These are phyloP conservation scores for Aeschynomene evenia DNA, from an alignment of 306 rosid genomes.

Conservation along the genomic window DNA sequence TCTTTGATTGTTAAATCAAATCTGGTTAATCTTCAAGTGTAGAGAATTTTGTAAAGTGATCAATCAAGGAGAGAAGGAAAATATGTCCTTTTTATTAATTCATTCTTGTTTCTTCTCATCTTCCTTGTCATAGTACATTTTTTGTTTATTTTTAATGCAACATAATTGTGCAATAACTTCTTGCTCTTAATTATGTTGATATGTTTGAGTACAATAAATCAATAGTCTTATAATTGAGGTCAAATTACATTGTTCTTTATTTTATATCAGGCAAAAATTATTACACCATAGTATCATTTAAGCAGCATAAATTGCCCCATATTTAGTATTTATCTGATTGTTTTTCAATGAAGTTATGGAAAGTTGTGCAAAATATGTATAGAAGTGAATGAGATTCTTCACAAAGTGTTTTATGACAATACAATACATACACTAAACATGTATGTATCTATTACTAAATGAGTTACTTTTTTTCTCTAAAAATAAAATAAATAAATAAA, in stretches of 20 bases:
- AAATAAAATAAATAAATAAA: too few species aligned
- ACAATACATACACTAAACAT: too few species aligned
- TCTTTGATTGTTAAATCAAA: constrained; percentile 10
- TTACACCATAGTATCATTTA: too few species aligned
- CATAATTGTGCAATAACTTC: neutral
- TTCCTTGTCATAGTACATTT: neutral
- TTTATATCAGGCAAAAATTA: too few species aligned
- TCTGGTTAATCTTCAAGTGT: neutral
- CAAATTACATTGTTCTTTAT: too few species aligned
- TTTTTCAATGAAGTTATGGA: neutral
- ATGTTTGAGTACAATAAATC: neutral
- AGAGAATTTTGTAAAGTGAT: constrained; percentile 31
- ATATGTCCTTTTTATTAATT: neutral
- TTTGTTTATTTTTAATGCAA: neutral
- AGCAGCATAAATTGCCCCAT: too few species aligned
- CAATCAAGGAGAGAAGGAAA: constrained; percentile 6
- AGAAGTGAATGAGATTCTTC: neutral
- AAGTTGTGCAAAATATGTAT: neutral
- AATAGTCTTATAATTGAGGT: too few species aligned
- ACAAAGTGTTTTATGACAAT: neutral
- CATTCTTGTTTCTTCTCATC: neutral
- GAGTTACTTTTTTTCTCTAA: too few species aligned
- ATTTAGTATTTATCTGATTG: neutral
- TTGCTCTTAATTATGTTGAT: neutral
- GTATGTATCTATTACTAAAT: too few species aligned